Base-by-base conservation (phyloP, 179 eudicot species). In the Nepenthes alata region DNA sequence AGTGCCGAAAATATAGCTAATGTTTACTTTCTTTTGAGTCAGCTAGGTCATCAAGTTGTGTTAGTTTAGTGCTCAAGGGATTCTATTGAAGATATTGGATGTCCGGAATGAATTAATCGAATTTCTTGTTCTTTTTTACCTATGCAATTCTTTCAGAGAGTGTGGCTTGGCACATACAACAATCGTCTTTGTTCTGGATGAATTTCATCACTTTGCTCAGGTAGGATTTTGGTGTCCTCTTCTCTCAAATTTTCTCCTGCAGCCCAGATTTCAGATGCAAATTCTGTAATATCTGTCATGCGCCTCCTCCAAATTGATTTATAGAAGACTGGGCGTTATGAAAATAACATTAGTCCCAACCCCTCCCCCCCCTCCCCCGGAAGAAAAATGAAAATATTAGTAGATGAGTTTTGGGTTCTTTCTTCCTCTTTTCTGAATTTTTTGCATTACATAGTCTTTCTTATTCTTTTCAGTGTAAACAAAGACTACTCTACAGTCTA, bases 101-200 rank as follows among this genome's bases (percentile, higher is more conserved):
- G 7, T 10, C 35, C 11, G 36, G 34, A 10, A 8, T 60, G 36
- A 11, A 3, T 55, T 12, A 34, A 35, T 15, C 2, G 35, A 52
- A 41, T 53, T 38, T 54, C 44, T 15, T 44, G 64, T 37, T 65
- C 51, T 13, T 35, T 45, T 14, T 48, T 52, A 11, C 38, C 50
- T 59, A 11, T 69, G 41, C 51, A 38, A 37, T 64, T 25, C 44
- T 66, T 57, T 54, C 79, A 93, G 98, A 70, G 98, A 93, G 75
- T 89, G 98, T 72, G 96, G 98, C 70, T 85, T 93, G 81, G 95
- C 96, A 13, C 98, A 93, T 68, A 93, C 85, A 77, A 89, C 95
- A 57, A 74, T 86, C 44, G 73, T 89, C 55, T 89, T 93, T 77
- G 85, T 89, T 36, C 76, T 93, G 64, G 95, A 89, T 56, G 98